phyloP scores from a whole-genome alignment of 2,329 filamentous ascomycete species.

The Claviceps spartinae region DNA sequence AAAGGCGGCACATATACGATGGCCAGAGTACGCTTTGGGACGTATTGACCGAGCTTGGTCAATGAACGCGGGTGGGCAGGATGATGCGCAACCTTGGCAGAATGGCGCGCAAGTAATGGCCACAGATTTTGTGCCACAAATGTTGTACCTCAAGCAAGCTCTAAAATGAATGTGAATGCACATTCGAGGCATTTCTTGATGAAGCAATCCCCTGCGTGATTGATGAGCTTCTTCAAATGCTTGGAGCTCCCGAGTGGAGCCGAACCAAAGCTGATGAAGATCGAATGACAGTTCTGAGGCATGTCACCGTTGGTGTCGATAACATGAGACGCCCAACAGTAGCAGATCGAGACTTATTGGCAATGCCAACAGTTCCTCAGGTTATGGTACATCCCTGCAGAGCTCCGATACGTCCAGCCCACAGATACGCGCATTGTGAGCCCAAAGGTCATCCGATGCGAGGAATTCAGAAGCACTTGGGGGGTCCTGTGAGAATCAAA shows the following conservation, averaged over 20 bases:
- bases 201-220: not conserved
- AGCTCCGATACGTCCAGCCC: not conserved
- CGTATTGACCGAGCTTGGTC: too few relatives aligned
- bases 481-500: slow-evolving; percentile 1
- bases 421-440: not conserved
- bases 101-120: too few relatives aligned
- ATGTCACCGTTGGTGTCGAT: too few relatives aligned
- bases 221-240: not conserved
- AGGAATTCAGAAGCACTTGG: not conserved
- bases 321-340: not conserved
- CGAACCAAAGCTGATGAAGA: not conserved
- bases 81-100: too few relatives aligned
- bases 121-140: not conserved
- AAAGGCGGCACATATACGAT: too few relatives aligned
- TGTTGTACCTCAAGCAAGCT: not conserved
- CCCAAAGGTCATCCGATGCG: not conserved
- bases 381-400: not conserved
- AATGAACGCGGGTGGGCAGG: too few relatives aligned
- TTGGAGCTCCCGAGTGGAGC: not conserved
- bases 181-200: not conserved
- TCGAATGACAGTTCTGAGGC: too few relatives aligned
- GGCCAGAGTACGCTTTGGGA: too few relatives aligned
- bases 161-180: not conserved
- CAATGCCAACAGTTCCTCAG: not conserved
- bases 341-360: not conserved